Base-by-base conservation (phyloP, 2,329 filamentous ascomycete species). In the Fusarium circinatum region DNA sequence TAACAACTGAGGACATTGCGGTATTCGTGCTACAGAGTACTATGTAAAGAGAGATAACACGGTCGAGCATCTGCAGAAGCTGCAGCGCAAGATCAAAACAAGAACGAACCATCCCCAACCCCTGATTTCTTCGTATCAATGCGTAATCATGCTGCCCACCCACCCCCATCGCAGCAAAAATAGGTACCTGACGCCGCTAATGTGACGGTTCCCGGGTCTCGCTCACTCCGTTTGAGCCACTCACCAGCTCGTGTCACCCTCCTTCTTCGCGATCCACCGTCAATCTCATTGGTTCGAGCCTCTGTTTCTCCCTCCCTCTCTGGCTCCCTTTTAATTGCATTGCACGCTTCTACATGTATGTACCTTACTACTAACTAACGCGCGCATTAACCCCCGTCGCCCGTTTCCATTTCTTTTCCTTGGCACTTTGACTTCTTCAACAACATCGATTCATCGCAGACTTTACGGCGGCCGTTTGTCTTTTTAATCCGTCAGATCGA, bases 401-500 rank as follows among this genome's bases (percentile, higher is more conserved):
- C 69, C 54, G 70, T 77, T 67, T 59, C 66, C 59, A 59, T 70
- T 70, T 70, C 65, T 59, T 70, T 74, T 76, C 69, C 75, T 76
- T 78, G 75, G 74, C 75, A 74, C 71, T 66, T 74, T 74, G 49
- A 62, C 69, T 70, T 68, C 70, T 69, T 68, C 76, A 76, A 74
- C 74, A 77, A 73, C 75, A 77, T 68, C 49, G 41, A 42, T 60
- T 49, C 67, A 70, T 62, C 54, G 62, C 59, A 52, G 66, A 71
- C 62, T 59, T 62, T 58, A 68, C 71, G 62, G 72, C 64, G 48
- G 34, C 36, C 48, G 47, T 36, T 57, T 39, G 26, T 39, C 49
- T 26, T 57, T 59, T 73, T 38, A 55, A 62, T 48, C 58, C 55
- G 45, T 26, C 39, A 52, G 24, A 42, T 73, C 47, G 44, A 44